Base-by-base conservation (phyloP, 371 early-diverging fungal genomes). In the Mucor indicus region DNA sequence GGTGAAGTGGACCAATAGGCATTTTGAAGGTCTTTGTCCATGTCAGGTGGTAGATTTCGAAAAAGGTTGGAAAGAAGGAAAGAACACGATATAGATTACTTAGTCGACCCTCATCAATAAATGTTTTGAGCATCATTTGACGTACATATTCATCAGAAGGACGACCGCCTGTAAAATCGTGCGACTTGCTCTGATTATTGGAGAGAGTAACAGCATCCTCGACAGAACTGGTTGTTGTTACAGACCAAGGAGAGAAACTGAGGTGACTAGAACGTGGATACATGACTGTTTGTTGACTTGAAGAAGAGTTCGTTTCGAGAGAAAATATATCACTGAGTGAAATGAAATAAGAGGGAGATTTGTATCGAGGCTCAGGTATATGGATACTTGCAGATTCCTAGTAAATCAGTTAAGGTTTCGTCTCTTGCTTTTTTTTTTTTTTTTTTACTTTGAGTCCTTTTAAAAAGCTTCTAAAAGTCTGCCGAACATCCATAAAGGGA, bases 1-100 rank as follows among this genome's bases (percentile, higher is more conserved):
- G 63, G 25, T 73, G 68, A 24, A 84, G 52, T 3, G 84, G 85
- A 2, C 84, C 86, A 29, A 61, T 53, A 10, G 77, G 66, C 9
- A 64, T 55, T 32, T 70, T 70, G 45, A 80, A 49, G 17, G 74
- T 69, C 20, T 67, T 65, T 7, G 50, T 53, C 32, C 60, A 71
- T 0, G 80, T 64, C 2, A 48, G 48, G 41, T 75, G 72, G 56
- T 71, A 80, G 10, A 71, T 71, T 53, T 80, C 80, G 61, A 75
- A 77, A 50, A 76, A 85, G 3, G 78, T 70, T 3, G 85, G 85
- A 50, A 85, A 85, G 48, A 78, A 85, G 10, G 80, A 71, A 33
- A 84, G 55, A 38, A 85, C 58, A 2, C 85, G 80, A 41, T 58
- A 76, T 13, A 77, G 37, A 50, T 85, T 78, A 31, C 64, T 65